phyloP scores from a whole-genome alignment of 768 basidiomycete species.

The Neoboletus magnificus region DNA sequence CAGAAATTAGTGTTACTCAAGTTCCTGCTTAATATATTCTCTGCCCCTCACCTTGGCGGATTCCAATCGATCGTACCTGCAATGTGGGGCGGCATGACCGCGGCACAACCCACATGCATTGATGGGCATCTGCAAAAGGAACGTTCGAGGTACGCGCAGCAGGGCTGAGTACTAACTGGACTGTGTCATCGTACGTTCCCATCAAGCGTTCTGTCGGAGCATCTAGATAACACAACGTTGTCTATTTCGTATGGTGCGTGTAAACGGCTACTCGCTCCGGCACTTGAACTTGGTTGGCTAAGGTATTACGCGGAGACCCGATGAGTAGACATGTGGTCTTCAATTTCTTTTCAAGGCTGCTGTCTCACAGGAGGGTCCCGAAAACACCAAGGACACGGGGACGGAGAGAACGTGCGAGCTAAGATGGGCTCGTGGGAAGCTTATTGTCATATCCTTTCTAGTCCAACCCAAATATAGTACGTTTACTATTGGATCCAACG shows the following conservation, averaged over 20 bases:
- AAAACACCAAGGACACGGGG: background rate
- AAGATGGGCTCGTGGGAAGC: background rate
- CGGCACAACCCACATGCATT: background rate
- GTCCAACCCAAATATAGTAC: background rate
- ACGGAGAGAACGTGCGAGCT: background rate
- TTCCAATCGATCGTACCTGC: too few relatives aligned
- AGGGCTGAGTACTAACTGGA: background rate
- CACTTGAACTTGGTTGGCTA: background rate
- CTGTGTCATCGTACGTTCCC: background rate
- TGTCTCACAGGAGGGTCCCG: background rate
- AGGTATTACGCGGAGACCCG: background rate
- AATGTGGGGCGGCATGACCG: background rate
- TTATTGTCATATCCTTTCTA: background rate
- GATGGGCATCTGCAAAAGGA: background rate
- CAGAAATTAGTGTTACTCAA: background rate
- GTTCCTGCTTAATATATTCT: background rate
- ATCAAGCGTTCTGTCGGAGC: background rate
- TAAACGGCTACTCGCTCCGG: background rate
- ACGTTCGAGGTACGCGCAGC: slow-evolving; percentile 1
- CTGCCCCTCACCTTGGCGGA: background rate
- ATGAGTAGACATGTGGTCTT: background rate
- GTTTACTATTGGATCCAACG: background rate
- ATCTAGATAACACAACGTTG: background rate
- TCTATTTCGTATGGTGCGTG: background rate
- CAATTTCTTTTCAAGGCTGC: background rate